Base-by-base conservation (phyloP, 1,284 basidiomycete species). In the Caloboletus firmus region DNA sequence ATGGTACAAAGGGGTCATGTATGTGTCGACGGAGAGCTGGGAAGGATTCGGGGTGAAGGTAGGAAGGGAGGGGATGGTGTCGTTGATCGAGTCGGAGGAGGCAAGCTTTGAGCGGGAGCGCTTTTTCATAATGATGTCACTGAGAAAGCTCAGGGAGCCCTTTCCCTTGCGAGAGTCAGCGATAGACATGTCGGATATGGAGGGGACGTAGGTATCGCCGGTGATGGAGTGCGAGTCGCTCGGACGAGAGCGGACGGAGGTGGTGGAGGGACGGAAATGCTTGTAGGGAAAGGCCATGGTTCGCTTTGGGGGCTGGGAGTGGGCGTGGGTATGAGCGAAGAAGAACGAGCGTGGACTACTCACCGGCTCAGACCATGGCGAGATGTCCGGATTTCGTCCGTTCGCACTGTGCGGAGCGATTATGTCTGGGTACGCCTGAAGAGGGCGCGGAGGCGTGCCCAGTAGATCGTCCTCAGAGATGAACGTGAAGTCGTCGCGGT, bases 171-270 rank as follows among this genome's bases (percentile, higher is more conserved):
- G 71, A 0, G 45, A 5, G 49, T 72, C 70, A 10, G 11, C 39
- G 45, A 68, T 57, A n/a, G 62, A 72, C 49, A 57, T 55, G 32
- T 74, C 70, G 49, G 61, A 72, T 35, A 55, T 68, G 54, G 53
- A 66, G 22, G 60, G 54, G 51, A 31, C 73, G 69, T 35, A 73
- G 51, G 45, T 69, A 60, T 66, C 69, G 65, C 53, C 71, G 55
- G 51, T 64, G 47, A 59, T 35, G 10, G 71, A 76, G 32, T 71
- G 72, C 3, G 79, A 72, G 52, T 80, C 78, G 48, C 75, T 77
- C 26, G 65, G 66, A 30, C 73, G 70, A 3, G 70, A 63, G 44
- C 72, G 72, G 17, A 71, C 57, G 11, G 71, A 58, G 46, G 67
- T 28, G 66, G 69, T 26, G 67, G 71, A 8, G 65, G 71, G 47